phyloP scores from a whole-genome alignment of 2,329 filamentous ascomycete genomes.

The Clarireedia monteithiana region DNA sequence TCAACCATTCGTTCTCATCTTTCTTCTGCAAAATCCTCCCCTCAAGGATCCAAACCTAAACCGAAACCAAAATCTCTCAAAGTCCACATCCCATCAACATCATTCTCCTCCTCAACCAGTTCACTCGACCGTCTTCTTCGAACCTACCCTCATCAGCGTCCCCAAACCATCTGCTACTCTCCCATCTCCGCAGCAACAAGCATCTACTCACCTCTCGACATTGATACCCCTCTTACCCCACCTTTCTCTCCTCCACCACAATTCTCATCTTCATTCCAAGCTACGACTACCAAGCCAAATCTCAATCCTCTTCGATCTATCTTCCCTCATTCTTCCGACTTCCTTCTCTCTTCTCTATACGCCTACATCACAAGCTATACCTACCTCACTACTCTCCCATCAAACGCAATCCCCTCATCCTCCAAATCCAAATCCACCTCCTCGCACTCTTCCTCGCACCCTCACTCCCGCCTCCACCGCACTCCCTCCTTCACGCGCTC shows the following conservation, averaged over 20 bases:
- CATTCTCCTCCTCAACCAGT: background rate
- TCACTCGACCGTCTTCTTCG: background rate
- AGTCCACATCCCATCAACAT: background rate
- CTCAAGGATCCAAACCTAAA: background rate
- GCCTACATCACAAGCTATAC: slow-evolving; percentile 23
- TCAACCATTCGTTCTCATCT: slow-evolving; percentile 13
- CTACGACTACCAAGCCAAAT: slow-evolving; percentile 6
- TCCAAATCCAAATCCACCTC: background rate
- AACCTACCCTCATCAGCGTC: background rate
- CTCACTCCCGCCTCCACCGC: background rate
- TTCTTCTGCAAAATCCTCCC: too few relatives aligned
- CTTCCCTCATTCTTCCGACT: slow-evolving; percentile 19
- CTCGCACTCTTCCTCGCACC: background rate
- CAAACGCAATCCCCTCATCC: background rate
- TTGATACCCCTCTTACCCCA: background rate
- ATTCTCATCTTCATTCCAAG: background rate
- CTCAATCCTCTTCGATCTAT: slow-evolving; percentile 19
- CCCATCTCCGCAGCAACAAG: background rate
- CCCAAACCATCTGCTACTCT: slow-evolving; percentile 3
- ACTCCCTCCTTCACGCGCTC: slow-evolving; percentile 2
- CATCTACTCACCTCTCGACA: background rate
- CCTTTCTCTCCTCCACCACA: background rate
- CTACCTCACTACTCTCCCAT: slow-evolving; percentile 7
- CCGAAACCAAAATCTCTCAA: background rate
- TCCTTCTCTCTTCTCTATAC: slow-evolving; percentile 21